phyloP scores from a whole-genome alignment of 2,329 filamentous ascomycete genomes.

The Aspergillus tamarii region DNA sequence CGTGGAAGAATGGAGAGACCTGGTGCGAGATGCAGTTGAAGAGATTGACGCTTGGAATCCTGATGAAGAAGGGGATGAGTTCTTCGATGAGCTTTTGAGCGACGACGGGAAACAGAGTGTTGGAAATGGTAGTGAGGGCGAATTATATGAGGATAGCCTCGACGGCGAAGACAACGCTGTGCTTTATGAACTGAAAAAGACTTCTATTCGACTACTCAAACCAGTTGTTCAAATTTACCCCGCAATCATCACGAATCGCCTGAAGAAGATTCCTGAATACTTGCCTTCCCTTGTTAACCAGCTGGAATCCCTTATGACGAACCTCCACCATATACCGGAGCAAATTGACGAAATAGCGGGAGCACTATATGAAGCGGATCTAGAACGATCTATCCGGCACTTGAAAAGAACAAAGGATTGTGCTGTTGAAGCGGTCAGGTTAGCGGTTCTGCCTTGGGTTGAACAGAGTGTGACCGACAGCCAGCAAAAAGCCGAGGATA shows the following conservation, averaged over 20 bases:
- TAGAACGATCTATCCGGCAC: slow-evolving; percentile 36
- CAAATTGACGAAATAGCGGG: slow-evolving; percentile 51
- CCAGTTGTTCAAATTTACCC: slow-evolving; percentile 48
- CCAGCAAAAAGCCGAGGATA: slow-evolving; percentile 64
- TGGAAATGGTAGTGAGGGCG: slow-evolving; percentile 18
- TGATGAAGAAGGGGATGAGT: slow-evolving; percentile 66
- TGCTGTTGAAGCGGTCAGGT: slow-evolving; percentile 69
- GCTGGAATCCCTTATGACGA: slow-evolving; percentile 39
- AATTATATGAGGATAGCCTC: slow-evolving; percentile 23
- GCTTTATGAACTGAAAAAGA: slow-evolving; percentile 45
- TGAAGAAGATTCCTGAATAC: slow-evolving; percentile 37
- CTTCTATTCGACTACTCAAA: slow-evolving; percentile 46
- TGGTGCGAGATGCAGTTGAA: slow-evolving; percentile 78
- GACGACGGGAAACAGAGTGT: slow-evolving; percentile 31
- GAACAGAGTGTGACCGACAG: slow-evolving; percentile 59
- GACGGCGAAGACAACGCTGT: slow-evolving; percentile 36
- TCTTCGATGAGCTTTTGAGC: slow-evolving; percentile 43
- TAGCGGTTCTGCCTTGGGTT: slow-evolving; percentile 74
- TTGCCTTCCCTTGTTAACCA: slow-evolving; percentile 26
- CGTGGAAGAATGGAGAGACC: slow-evolving; percentile 72
- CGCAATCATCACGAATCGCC: slow-evolving; percentile 45
- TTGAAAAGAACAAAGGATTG: slow-evolving; percentile 35
- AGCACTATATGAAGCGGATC: slow-evolving; percentile 47
- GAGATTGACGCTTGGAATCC: slow-evolving; percentile 89
- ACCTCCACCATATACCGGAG: slow-evolving; percentile 43